Conservation (phyloP, 352 stramenopile species). For the Saprolegnia parasitica region DNA sequence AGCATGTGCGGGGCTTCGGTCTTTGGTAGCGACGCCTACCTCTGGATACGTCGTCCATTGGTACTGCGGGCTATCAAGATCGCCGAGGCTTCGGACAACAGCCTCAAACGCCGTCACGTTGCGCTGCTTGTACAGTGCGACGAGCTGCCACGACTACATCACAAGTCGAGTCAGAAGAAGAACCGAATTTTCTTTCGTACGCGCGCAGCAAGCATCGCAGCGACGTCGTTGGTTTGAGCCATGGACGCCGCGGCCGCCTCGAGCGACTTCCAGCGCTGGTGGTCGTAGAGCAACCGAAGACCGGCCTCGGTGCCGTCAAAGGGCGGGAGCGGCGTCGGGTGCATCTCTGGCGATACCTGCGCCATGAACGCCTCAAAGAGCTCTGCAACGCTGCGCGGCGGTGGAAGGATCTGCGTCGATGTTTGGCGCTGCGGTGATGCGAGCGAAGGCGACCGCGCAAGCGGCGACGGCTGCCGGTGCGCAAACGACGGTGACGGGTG, state of each 20-base stretch:
- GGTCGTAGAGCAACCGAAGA: slow-evolving; percentile 53
- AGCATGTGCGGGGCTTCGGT: neutral
- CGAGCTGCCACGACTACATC: slow-evolving; percentile 68
- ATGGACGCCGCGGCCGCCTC: slow-evolving; percentile 71
- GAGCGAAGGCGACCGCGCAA: slow-evolving; percentile 27
- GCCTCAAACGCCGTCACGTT: slow-evolving; percentile 55
- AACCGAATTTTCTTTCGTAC: neutral
- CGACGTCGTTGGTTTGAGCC: slow-evolving; percentile 30
- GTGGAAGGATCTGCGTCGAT: slow-evolving; percentile 32
- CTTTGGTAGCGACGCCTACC: neutral
- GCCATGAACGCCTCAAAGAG: slow-evolving; percentile 66
- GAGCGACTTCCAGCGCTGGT: slow-evolving; percentile 69
- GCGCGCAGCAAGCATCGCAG: neutral
- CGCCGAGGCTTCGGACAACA: slow-evolving; percentile 58
- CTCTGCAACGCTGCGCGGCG: slow-evolving; percentile 40
- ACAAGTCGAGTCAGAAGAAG: neutral
- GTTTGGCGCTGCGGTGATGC: slow-evolving; percentile 18
- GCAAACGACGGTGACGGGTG: slow-evolving; percentile 15
- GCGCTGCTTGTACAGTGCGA: slow-evolving; percentile 68
- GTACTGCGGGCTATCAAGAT: slow-evolving; percentile 47
- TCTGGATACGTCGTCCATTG: slow-evolving; percentile 12
- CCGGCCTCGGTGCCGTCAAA: slow-evolving; percentile 43
- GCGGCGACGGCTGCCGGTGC: slow-evolving; percentile 26
- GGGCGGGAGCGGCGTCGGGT: neutral
- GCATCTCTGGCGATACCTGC: slow-evolving; percentile 40